Evolutionary conservation across 805 yeast genomes (phyloP), one percentile per base, ranked within the genome.

Genomic region (Blastobotrys chiropterorum): DNA sequence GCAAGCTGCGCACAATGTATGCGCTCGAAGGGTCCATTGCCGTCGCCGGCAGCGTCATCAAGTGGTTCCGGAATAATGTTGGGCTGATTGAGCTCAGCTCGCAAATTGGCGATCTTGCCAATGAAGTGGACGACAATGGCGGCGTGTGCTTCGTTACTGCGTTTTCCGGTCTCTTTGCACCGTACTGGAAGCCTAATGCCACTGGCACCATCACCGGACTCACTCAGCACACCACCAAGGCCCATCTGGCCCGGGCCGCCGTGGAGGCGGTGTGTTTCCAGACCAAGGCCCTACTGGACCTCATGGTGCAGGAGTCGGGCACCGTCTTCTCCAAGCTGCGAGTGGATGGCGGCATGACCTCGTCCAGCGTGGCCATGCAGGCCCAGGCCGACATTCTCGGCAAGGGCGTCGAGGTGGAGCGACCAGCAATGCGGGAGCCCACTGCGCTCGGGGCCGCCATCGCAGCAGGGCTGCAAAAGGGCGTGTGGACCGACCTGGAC

Each of bases 131-230:
- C 21, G 81, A 85, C 65, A 76, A 92, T 15, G 96, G 94, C 47
- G 97, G 97, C 40, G 97, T 90, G 21, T 90, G 88, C 39, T 90
- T 90, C 64, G 95, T 90, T 45, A 96, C 98, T 30, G 97, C 97
- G 2, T 89, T 90, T 67, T 84, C 90, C 31, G 98, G 98, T 5
- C 74, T 90, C 51, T 90, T 87, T 69, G 96, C 97, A 2, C 98
- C 98, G 17, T 89, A 90, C 72, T 90, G 98, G 98, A 89, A 87
- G 64, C 80, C 90, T 13, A 87, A 86, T 49, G 89, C 96, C 4
- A 81, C 96, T 57, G 98, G 97, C 47, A 85, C 96, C 34, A 86
- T 92, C 44, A 83, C 90, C 67, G 98, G 98, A 39, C 78, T 90
- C 74, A 88, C 97, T 3, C 96, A 89, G 67, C 89, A 82, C 70